Base-by-base conservation (phyloP, 306 rosid species). In the Sicyos baderoa region DNA sequence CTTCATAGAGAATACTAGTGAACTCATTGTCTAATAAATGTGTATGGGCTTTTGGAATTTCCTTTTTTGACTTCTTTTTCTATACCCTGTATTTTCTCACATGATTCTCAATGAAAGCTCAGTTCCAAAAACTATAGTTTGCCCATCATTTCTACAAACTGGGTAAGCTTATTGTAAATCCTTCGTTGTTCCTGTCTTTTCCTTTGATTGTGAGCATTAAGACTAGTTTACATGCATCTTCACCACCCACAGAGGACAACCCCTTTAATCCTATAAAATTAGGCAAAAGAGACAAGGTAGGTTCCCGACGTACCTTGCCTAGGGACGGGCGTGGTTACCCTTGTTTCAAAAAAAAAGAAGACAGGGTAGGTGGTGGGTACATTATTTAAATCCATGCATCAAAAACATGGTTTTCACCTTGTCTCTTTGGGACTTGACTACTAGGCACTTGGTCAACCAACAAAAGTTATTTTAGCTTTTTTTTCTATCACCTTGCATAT, bases 81-180 rank as follows among this genome's bases (percentile, higher is more conserved):
- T 37, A 37, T 37, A 37, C 44, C 44, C 44, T 37, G 9, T 37
- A 37, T 5, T 37, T 37, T 37, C 44, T 37, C 44, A 37, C 37
- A 32, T 32, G 37, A 32, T 32, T 32, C 37, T 32, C 37, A 32
- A 32, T 32, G 37, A 32, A 37, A 37, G 44, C 44, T 37, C 5
- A 9, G 44, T 37, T 37, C 0, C 9, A 37, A 37, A 37, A 37
- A 61, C 16, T 18, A 5, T 9, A 40, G 52, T 18, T 10, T 19
- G 51, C 18, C 69, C 45, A 40, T 40, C 49, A 40, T 37, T 40
- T 63, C 51, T 63, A 63, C 68, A 40, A 62, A 40, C 50, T 63
- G 51, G 32, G 16, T 50, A 63, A 63, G 69, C 42, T 17, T 40
- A 63, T 63, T 21, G 21, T 42, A 12, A 19, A 42, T 18, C 52